phyloP scores from a whole-genome alignment of 495 filamentous ascomycete genomes.

The Letharia columbiana region DNA sequence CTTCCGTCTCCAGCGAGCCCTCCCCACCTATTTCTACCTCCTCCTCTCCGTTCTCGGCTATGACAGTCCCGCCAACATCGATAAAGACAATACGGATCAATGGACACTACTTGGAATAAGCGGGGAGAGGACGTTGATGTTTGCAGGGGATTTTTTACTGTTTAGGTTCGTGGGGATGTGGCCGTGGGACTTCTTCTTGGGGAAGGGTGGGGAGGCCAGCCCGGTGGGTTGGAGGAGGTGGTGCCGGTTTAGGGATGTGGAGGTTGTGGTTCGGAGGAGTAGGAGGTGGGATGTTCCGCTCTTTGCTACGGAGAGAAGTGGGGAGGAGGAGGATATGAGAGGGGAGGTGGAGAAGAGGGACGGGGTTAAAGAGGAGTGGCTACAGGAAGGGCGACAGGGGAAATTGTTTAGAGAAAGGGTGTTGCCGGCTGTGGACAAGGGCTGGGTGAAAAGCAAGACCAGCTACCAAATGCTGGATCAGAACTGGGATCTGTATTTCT shows the following conservation, averaged over 20 bases:
- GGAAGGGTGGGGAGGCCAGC: constrained; percentile 36
- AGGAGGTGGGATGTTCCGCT: constrained; percentile 44
- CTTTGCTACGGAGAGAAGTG: constrained; percentile 5
- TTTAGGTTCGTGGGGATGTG: constrained; percentile 61
- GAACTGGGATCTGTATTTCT: constrained; percentile 76
- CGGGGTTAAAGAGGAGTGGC: constrained; percentile 34
- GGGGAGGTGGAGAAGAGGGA: constrained; percentile 32
- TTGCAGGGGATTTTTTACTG: constrained; percentile 64
- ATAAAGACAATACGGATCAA: constrained; percentile 43
- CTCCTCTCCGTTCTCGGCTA: constrained; percentile 52
- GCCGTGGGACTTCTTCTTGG: constrained; percentile 62
- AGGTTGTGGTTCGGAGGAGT: constrained; percentile 67
- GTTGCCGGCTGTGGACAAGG: constrained; percentile 54
- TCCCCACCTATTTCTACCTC: constrained; percentile 59
- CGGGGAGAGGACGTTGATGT: constrained; percentile 45
- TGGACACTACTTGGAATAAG: constrained; percentile 42
- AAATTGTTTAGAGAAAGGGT: constrained; percentile 38
- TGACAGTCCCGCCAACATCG: constrained; percentile 48
- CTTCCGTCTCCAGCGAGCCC: constrained; percentile 50
- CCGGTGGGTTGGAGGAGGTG: constrained; percentile 59
- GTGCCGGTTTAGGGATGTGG: constrained; percentile 60
- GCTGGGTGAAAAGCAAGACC: constrained; percentile 57
- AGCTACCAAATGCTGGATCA: constrained; percentile 70
- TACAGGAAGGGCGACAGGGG: constrained; percentile 23
- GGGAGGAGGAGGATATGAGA: constrained; percentile 38